A percentile compares a stretch with the other conserved stretches of the same genome.
Evolutionary conservation across 129 eudicot species (phyloP).

Genomic region (Solidago caesia): DNA sequence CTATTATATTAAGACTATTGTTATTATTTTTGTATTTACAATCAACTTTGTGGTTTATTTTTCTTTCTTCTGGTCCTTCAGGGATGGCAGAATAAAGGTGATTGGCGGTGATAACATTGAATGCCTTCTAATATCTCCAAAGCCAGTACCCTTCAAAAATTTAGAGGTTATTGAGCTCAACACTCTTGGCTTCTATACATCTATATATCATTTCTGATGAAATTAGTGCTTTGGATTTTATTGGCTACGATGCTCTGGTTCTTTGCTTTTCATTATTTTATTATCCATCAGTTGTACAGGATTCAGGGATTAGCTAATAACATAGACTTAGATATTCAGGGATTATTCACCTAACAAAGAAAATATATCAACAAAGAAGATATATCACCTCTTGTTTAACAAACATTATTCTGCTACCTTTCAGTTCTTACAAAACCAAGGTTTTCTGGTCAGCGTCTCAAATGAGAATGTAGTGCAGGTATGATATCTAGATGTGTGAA

Average conservation of each 20-base stretch:
- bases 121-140: slow-evolving; percentile 54
- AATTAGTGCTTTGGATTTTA: not conserved
- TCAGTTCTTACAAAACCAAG: slow-evolving; percentile 89
- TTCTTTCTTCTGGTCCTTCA: slow-evolving; percentile 26
- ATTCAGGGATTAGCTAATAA: slow-evolving; percentile 5
- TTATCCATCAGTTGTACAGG: not conserved
- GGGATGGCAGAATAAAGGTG: slow-evolving; percentile 67
- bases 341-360: not conserved
- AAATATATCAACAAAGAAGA: not conserved
- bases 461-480: slow-evolving; percentile 87
- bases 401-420: slow-evolving; percentile 27
- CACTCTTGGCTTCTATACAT: slow-evolving; percentile 24
- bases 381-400: slow-evolving; percentile 18
- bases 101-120: slow-evolving; percentile 69
- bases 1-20: not conserved
- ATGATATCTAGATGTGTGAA: slow-evolving; percentile 17
- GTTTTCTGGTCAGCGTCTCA: slow-evolving; percentile 75
- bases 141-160: slow-evolving; percentile 44
- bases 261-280: not conserved
- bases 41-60: slow-evolving; percentile 13
- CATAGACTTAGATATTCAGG: slow-evolving; percentile 19
- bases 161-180: slow-evolving; percentile 47
- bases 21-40: not conserved
- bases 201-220: slow-evolving; percentile 13
- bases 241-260: not conserved